Conservation (phyloP, 495 filamentous ascomycete species). For the Lepraria neglecta region DNA sequence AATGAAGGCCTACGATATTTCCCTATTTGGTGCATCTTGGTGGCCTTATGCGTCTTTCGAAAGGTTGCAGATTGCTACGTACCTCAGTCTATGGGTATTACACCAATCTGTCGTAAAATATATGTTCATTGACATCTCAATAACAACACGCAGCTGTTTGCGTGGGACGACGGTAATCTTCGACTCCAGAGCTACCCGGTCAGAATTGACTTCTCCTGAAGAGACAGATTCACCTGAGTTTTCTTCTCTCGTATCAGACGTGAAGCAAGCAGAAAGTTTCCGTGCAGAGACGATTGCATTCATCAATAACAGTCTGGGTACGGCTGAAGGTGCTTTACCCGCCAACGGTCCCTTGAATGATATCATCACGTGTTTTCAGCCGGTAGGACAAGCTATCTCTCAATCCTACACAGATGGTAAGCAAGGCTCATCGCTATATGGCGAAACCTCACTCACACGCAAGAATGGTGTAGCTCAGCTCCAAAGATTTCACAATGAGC, state of each 20-base stretch:
- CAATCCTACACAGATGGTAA: not conserved
- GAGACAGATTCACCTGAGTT: slow-evolving; percentile 8
- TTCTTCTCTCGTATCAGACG: not conserved
- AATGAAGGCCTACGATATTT: not conserved
- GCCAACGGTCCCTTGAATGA: no score
- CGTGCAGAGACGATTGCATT: no score
- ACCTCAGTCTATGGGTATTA: not conserved
- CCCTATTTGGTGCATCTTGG: not conserved
- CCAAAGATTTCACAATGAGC: no score
- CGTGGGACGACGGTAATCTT: slow-evolving; percentile 3
- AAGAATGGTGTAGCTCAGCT: no score
- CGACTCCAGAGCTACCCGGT: not conserved
- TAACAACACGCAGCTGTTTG: slow-evolving; percentile 1
- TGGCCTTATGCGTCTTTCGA: slow-evolving; percentile 5
- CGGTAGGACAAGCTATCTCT: not conserved
- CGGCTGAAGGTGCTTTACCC: no score
- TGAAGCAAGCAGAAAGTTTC: no score
- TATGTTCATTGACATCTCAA: no score
- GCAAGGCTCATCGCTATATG: no score
- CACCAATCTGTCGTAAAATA: no score
- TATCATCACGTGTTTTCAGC: not conserved
- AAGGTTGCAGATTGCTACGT: slow-evolving; percentile 3
- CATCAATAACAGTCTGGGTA: no score
- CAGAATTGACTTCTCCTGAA: not conserved
- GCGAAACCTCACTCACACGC: no score